Percentiles rank a stretch among this genome's conserved stretches.
phyloP scores from a whole-genome alignment of 148 eudicot genomes.

The Pouteria glomerata region DNA sequence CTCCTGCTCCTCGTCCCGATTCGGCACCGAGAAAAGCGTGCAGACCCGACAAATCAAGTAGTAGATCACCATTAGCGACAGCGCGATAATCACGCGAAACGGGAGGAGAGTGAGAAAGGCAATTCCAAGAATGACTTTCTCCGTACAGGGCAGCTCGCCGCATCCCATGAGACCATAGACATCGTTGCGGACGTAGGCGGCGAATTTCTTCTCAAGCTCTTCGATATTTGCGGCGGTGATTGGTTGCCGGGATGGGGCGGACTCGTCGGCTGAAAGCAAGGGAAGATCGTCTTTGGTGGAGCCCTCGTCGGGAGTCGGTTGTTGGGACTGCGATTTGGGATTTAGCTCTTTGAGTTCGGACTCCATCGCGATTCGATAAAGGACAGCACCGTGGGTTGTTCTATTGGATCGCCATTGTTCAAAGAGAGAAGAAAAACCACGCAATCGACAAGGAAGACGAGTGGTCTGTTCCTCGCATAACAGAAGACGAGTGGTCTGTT shows the following conservation, averaged over 20 bases:
- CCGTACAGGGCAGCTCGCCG: constrained; percentile 46
- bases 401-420: constrained; percentile 17
- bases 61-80: constrained; percentile 45
- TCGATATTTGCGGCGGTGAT: constrained; percentile 26
- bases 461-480: no score
- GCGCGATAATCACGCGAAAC: constrained; percentile 32
- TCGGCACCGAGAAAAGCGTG: constrained; percentile 47
- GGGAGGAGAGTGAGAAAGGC: constrained; percentile 58
- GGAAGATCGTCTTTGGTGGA: constrained; percentile 41
- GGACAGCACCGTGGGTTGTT: not conserved
- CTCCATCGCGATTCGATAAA: constrained; percentile 29
- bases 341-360: constrained; percentile 46
- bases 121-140: constrained; percentile 40
- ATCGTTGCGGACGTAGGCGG: constrained; percentile 64
- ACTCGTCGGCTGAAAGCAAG: constrained; percentile 39
- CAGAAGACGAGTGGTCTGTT: no score
- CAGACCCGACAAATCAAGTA: constrained; percentile 68
- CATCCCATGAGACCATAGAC: constrained; percentile 72
- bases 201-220: constrained; percentile 70
- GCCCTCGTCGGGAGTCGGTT: constrained; percentile 22
- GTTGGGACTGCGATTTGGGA: constrained; percentile 2
- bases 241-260: constrained; percentile 6
- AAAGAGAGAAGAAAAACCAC: no score
- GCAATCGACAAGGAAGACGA: no score
- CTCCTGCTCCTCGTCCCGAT: constrained; percentile 54